Base-by-base conservation (phyloP, 768 basidiomycete species). In the Gloeophyllum trabeum region DNA sequence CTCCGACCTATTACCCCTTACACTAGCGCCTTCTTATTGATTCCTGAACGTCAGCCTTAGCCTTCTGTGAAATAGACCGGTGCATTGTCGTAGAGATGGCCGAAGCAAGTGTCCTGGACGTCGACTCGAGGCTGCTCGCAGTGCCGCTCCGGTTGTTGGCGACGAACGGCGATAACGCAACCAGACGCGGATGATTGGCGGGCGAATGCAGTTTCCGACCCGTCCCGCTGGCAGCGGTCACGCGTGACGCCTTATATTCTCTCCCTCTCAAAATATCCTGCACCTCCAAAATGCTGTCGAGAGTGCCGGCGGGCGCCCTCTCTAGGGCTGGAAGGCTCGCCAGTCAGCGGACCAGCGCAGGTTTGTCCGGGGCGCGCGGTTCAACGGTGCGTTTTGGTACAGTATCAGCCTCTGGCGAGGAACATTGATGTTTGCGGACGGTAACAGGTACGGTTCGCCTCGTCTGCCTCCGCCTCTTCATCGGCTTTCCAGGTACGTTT, bases 241-340 rank as follows among this genome's bases (percentile, higher is more conserved):
- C 65, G 63, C 63, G 71, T 70, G 67, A 71, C 68, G 43, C 54
- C 59, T 56, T 52, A 44, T 39, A 59, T 58, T 45, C 56, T 55
- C 59, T 53, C 51, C 54, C 58, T 45, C 49, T 59, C 62, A 71
- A 73, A 70, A 60, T 60, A 58, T 63, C 59, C 51, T 51, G 45
- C 36, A 60, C 57, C 56, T 54, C 59, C 65, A 79, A 75, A 83
- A 87, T 87, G 84, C 63, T 86, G 61, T 78, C 81, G 63, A 86
- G 80, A 79, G 74, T 85, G 66, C 77, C 81, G 60, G 74, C 75
- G 64, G 75, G 76, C 64, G 73, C 74, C 66, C 70, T 83, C 61
- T 78, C 69, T 63, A 74, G 68, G 58, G 71, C 71, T 50, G 63
- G 66, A 51, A 63, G 62, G 48, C 51, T 67, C 46, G 65, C 70